Percentiles rank a stretch among this genome's conserved stretches.
Evolutionary conservation across 768 basidiomycete species (phyloP).

Genomic region (Rhizopogon vinicolor): DNA sequence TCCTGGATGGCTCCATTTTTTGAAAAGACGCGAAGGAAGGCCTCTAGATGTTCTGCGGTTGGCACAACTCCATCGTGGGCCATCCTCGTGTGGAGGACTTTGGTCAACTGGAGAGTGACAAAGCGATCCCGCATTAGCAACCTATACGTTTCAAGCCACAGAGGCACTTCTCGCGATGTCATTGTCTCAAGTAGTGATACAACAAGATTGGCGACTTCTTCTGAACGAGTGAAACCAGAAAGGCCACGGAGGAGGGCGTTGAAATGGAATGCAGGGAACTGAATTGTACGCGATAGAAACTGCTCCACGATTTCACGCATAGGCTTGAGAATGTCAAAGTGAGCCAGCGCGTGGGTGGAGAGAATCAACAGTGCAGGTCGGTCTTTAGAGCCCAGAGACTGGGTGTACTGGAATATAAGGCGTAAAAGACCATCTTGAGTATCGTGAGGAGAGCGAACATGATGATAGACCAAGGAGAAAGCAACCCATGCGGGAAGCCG

Average conservation of each 20-base stretch:
- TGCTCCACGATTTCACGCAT: slow-evolving; percentile 40
- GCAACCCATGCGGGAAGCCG: slow-evolving; percentile 50
- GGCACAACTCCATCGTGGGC: slow-evolving; percentile 35
- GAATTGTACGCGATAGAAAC: slow-evolving; percentile 29
- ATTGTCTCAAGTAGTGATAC: slow-evolving; percentile 42
- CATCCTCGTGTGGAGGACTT: slow-evolving; percentile 41
- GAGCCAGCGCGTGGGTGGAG: slow-evolving; percentile 42
- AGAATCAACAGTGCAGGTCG: slow-evolving; percentile 44
- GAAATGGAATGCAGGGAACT: slow-evolving; percentile 31
- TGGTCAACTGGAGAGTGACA: slow-evolving; percentile 45
- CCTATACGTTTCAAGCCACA: slow-evolving; percentile 38
- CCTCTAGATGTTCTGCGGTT: slow-evolving; percentile 39
- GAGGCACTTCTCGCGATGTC: slow-evolving; percentile 38
- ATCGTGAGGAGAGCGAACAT: slow-evolving; percentile 40
- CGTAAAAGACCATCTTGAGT: slow-evolving; percentile 40
- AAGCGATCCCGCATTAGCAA: slow-evolving; percentile 46
- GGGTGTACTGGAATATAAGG: slow-evolving; percentile 38
- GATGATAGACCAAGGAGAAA: slow-evolving; percentile 43
- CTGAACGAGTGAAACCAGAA: slow-evolving; percentile 37
- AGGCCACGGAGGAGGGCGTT: slow-evolving; percentile 53
- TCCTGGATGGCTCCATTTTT: slow-evolving; percentile 39
- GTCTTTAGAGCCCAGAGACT: slow-evolving; percentile 23
- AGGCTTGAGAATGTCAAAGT: slow-evolving; percentile 42
- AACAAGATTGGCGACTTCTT: slow-evolving; percentile 34
- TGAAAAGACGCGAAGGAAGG: slow-evolving; percentile 43